phyloP scores from a whole-genome alignment of 2,329 filamentous ascomycete species.

The Cercospora janseana region DNA sequence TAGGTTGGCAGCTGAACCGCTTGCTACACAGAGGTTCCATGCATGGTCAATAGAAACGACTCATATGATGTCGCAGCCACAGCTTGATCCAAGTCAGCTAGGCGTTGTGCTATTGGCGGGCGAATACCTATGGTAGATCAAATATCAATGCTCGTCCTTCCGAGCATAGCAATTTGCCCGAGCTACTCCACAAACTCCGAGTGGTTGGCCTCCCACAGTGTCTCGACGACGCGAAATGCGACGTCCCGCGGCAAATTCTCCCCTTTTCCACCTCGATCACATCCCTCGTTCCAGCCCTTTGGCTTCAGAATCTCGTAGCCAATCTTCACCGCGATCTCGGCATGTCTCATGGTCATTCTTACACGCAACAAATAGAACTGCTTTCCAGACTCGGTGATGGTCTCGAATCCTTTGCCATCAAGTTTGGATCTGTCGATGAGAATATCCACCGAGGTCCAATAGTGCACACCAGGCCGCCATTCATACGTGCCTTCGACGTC shows the following conservation, averaged over 20 bases:
- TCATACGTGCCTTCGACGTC: not conserved
- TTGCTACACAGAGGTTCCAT: too few species aligned
- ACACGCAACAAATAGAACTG: constrained; percentile 2
- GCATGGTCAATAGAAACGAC: too few species aligned
- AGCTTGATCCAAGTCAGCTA: too few species aligned
- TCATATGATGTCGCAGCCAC: too few species aligned
- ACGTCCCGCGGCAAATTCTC: not conserved
- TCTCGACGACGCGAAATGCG: constrained; percentile 10
- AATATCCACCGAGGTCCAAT: not conserved
- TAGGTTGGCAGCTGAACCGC: too few species aligned
- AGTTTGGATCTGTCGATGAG: not conserved
- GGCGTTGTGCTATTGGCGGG: too few species aligned
- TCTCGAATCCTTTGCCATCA: not conserved
- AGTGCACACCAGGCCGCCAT: not conserved
- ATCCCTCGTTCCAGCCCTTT: not conserved
- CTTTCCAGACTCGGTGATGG: not conserved
- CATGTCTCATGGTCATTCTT: not conserved
- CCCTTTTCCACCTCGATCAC: not conserved
- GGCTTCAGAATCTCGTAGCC: constrained; percentile 13
- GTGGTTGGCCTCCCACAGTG: constrained; percentile 12
- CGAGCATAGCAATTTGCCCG: too few species aligned
- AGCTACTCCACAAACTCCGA: constrained; percentile 13
- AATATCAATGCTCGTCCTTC: too few species aligned
- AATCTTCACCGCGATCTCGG: constrained; percentile 6
- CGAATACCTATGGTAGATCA: too few species aligned